These are phyloP conservation scores for Cladosporium austrohemisphaericum DNA, from an alignment of 2,329 filamentous ascomycete genomes.

Conservation along the genomic window DNA sequence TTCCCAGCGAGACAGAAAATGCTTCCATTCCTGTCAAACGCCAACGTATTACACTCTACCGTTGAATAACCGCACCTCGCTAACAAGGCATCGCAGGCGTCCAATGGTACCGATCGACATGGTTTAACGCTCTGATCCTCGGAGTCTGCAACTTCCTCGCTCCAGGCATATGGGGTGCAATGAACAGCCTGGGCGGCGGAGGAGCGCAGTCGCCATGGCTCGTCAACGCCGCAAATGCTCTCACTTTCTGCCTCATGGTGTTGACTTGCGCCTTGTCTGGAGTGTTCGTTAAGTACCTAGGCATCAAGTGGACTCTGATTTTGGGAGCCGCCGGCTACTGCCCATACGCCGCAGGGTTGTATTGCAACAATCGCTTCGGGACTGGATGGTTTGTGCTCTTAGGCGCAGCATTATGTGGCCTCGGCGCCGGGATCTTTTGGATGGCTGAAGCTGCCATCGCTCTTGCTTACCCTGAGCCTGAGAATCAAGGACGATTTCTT, in stretches of 20 bases:
- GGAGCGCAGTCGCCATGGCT: constrained; percentile 62
- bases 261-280: constrained; percentile 65
- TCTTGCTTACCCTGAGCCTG: constrained; percentile 67
- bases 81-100: neutral
- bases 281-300: constrained; percentile 61
- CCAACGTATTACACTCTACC: neutral
- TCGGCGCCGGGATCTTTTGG: constrained; percentile 72
- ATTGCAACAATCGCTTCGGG: constrained; percentile 68
- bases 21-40: neutral
- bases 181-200: constrained; percentile 70
- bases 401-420: constrained; percentile 65
- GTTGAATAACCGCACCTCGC: neutral
- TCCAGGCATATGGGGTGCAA: constrained; percentile 65
- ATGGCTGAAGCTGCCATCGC: constrained; percentile 71
- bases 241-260: constrained; percentile 71
- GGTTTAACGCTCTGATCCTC: constrained; percentile 69
- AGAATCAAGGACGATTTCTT: constrained; percentile 61
- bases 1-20: constrained; percentile 4
- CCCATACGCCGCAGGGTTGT: constrained; percentile 66
- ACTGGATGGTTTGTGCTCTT: constrained; percentile 66
- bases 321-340: constrained; percentile 70
- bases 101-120: constrained; percentile 63
- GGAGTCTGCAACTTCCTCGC: constrained; percentile 68
- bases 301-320: constrained; percentile 68
- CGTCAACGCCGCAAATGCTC: constrained; percentile 66